Percentiles rank a stretch among this genome's conserved stretches.
Conservation (phyloP, 371 early-diverging fungal genomes). For the Catenaria anguillulae region DNA sequence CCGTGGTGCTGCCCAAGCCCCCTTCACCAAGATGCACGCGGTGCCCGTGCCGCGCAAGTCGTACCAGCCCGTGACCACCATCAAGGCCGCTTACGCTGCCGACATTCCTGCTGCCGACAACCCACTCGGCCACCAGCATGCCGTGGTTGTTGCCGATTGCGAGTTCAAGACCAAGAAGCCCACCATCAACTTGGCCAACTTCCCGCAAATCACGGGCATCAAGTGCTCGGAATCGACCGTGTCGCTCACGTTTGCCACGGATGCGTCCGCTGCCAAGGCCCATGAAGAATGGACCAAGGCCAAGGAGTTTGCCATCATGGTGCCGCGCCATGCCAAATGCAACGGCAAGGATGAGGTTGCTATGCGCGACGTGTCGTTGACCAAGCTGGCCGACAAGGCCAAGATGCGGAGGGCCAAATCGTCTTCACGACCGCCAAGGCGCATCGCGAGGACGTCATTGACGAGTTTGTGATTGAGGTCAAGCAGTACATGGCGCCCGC, state of each 20-base stretch:
- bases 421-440: no score
- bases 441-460: no score
- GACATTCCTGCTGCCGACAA: no score
- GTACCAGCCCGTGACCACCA: no score
- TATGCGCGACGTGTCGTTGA: background rate
- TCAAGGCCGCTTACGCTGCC: no score
- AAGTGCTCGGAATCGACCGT: background rate
- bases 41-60: background rate
- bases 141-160: no score
- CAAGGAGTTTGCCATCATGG: background rate
- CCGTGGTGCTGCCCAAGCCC: background rate
- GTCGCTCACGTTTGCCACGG: background rate
- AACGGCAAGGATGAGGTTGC: background rate
- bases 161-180: background rate
- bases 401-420: no score
- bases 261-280: background rate
- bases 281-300: background rate
- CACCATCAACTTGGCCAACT: slow-evolving; percentile 2
- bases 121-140: no score
- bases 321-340: background rate
- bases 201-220: background rate
- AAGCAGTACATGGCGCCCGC: background rate
- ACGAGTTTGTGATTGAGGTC: no score
- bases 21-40: background rate
- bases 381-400: background rate